These are phyloP conservation scores for Tylopilus sp. DNA, from an alignment of 1,284 basidiomycete genomes.

Conservation along the genomic window DNA sequence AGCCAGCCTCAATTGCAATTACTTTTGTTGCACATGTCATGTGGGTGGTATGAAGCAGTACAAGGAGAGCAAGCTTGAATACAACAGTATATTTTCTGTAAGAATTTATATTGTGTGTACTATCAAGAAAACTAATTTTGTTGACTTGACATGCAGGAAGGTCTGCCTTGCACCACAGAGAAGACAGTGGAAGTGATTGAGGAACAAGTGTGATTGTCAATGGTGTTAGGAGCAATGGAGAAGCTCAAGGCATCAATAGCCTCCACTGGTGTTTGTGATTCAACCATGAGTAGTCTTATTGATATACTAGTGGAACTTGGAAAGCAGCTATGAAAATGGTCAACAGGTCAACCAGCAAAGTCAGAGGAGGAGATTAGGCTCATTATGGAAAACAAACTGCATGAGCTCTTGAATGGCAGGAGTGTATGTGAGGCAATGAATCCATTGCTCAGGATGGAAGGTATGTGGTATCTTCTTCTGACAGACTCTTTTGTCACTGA, in stretches of 20 bases:
- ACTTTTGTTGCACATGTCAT: conserved; percentile 43
- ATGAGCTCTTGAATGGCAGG: background rate
- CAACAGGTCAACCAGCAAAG: background rate
- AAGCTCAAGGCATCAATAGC: background rate
- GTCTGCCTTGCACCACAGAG: no score
- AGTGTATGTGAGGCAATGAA: background rate
- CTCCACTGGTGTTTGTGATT: background rate
- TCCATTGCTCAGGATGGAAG: background rate
- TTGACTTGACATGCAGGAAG: conserved; percentile 7
- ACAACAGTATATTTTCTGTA: conserved; percentile 31
- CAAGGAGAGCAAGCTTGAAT: conserved; percentile 35
- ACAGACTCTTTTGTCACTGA: no score
- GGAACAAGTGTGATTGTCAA: conserved; percentile 3
- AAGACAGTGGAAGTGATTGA: conserved; percentile 5
- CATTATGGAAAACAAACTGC: background rate
- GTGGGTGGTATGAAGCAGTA: conserved; percentile 36
- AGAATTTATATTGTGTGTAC: background rate
- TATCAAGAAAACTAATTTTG: background rate
- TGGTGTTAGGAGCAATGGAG: background rate
- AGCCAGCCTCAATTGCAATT: conserved; percentile 38
- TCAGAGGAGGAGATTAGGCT: background rate
- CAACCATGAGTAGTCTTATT: background rate
- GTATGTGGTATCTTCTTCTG: no score
- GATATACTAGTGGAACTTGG: background rate
- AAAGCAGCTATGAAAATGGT: background rate